Evolutionary conservation across 2,329 filamentous ascomycete species (phyloP).

Genomic region (Fusarium sp.): DNA sequence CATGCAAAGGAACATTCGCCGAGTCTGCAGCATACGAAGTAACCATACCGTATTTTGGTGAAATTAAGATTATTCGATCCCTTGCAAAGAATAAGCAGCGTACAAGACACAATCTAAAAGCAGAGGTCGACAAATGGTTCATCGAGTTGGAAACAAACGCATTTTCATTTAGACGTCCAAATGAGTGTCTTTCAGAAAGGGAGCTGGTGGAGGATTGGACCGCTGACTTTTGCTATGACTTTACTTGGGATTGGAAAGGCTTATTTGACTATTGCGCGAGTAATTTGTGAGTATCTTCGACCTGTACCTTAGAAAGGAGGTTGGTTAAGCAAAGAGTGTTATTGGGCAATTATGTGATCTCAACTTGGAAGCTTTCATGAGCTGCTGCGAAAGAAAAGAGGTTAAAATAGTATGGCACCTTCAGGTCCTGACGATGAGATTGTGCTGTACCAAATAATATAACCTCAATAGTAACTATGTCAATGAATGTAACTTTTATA

Average conservation of each 20-base stretch:
- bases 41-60: conserved; percentile 30
- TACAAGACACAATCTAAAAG: background rate
- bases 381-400: no score
- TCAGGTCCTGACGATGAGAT: no score
- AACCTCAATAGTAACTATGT: no score
- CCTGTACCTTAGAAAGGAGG: background rate
- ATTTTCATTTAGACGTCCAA: background rate
- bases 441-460: no score
- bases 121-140: background rate
- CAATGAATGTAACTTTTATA: no score
- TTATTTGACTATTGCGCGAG: background rate
- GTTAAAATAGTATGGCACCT: no score
- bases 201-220: conserved; percentile 26
- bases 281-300: background rate
- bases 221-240: background rate
- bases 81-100: background rate
- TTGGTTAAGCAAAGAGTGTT: background rate
- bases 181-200: background rate
- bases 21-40: background rate
- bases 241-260: conserved; percentile 11
- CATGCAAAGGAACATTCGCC: background rate
- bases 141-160: conserved; percentile 15
- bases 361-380: no score
- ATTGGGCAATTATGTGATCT: background rate
- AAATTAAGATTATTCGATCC: conserved; percentile 1